Percentiles rank a stretch among this genome's conserved stretches.
Conservation (phyloP, 768 basidiomycete species). For the Boletus sp. region DNA sequence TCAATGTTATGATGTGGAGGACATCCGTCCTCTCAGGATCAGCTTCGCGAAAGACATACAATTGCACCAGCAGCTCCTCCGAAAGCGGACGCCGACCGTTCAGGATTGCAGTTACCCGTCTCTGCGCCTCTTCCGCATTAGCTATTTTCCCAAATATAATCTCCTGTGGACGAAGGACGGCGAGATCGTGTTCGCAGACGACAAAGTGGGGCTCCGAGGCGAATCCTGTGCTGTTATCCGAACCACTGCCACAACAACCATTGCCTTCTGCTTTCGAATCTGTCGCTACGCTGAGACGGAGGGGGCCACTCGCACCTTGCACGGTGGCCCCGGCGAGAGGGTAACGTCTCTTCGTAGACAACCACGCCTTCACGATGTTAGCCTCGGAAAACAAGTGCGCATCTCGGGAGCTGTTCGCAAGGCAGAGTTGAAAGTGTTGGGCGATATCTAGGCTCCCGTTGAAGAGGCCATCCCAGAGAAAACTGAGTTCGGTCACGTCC, state of each 20-base stretch:
- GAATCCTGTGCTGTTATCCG: background rate
- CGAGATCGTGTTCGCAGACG: constrained; percentile 39
- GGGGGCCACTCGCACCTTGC: constrained; percentile 10
- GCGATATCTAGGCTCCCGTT: constrained; percentile 45
- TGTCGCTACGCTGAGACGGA: background rate
- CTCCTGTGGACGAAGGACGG: constrained; percentile 35
- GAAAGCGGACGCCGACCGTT: constrained; percentile 41
- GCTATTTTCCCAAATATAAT: constrained; percentile 34
- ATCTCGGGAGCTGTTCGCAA: constrained; percentile 29
- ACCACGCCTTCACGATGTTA: constrained; percentile 46
- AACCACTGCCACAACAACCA: background rate
- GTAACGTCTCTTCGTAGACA: constrained; percentile 44
- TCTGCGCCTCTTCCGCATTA: constrained; percentile 36
- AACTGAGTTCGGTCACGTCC: constrained; percentile 39
- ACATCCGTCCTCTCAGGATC: constrained; percentile 29
- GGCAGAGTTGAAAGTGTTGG: constrained; percentile 28
- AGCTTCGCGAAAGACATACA: constrained; percentile 41
- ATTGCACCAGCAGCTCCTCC: constrained; percentile 39
- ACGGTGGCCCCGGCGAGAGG: constrained; percentile 49
- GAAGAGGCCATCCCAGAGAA: constrained; percentile 43
- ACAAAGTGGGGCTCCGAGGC: constrained; percentile 35
- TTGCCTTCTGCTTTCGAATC: background rate
- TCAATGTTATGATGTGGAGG: constrained; percentile 43
- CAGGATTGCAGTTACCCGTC: constrained; percentile 29
- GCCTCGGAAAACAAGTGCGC: constrained; percentile 24